A percentile compares a stretch with the other conserved stretches of the same genome.
phyloP scores from a whole-genome alignment of 495 filamentous ascomycete species.

The Neurospora africana region DNA sequence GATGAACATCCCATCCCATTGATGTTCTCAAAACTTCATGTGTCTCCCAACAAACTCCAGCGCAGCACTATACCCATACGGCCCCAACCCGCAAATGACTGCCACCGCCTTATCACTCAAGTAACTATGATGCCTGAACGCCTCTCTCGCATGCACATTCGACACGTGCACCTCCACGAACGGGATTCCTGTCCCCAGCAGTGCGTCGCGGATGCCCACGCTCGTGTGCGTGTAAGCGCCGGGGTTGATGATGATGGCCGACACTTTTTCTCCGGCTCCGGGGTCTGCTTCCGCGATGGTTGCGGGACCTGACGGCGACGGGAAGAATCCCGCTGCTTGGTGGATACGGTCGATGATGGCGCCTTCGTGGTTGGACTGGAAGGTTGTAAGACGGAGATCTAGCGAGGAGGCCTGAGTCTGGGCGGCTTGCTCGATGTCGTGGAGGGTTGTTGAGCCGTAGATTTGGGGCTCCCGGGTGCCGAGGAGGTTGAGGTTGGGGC shows the following conservation, averaged over 20 bases:
- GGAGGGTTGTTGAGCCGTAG: constrained; percentile 55
- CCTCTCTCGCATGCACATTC: constrained; percentile 57
- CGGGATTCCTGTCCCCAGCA: constrained; percentile 51
- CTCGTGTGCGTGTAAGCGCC: constrained; percentile 60
- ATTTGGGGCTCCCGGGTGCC: constrained; percentile 61
- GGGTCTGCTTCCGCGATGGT: constrained; percentile 2
- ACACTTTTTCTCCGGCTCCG: constrained; percentile 24
- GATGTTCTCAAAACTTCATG: constrained; percentile 25
- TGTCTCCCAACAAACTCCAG: constrained; percentile 48
- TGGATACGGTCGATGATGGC: constrained; percentile 53
- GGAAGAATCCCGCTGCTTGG: constrained; percentile 30
- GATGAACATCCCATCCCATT: not conserved
- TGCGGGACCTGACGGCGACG: not conserved
- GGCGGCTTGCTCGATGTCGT: constrained; percentile 41
- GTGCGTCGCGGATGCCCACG: constrained; percentile 57
- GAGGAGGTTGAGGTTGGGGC: constrained; percentile 72
- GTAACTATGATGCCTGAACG: constrained; percentile 53
- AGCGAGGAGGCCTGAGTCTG: constrained; percentile 32
- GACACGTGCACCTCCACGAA: constrained; percentile 64
- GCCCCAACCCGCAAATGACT: constrained; percentile 57
- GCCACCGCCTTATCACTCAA: constrained; percentile 61
- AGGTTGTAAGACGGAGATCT: constrained; percentile 34
- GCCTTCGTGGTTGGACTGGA: constrained; percentile 62
- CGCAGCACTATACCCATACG: constrained; percentile 59
- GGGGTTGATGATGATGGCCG: constrained; percentile 59